These are phyloP conservation scores for Naematelia encephala DNA, from an alignment of 768 basidiomycete species.

Conservation along the genomic window DNA sequence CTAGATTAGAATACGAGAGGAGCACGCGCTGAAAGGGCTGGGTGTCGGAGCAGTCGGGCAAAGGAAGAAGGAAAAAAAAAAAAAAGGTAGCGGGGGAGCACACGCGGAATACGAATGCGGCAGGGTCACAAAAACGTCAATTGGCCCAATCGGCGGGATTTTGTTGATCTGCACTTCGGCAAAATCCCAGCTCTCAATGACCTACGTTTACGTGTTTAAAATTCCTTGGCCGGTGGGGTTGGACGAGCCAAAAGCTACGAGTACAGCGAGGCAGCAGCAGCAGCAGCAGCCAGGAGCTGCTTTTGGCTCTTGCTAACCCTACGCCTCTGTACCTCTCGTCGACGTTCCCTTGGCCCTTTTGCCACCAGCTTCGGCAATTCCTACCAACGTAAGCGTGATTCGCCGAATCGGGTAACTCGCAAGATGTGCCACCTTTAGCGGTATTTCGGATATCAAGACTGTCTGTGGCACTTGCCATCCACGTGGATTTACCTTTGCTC, in stretches of 20 bases:
- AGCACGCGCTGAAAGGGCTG: neutral
- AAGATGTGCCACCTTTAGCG: neutral
- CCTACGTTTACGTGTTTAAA: too few species aligned
- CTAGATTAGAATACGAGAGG: neutral
- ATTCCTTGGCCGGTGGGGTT: too few species aligned
- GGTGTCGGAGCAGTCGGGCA: neutral
- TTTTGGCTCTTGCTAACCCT: too few species aligned
- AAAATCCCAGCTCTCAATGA: too few species aligned
- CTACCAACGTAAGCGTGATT: neutral
- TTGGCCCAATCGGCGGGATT: too few species aligned
- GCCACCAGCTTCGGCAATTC: neutral
- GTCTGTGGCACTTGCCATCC: neutral
- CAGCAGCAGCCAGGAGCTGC: too few species aligned
- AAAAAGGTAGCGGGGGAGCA: neutral
- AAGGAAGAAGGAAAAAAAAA: neutral
- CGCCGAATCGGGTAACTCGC: neutral
- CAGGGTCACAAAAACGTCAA: too few species aligned
- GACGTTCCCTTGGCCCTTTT: neutral
- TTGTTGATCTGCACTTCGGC: too few species aligned
- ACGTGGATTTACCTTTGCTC: neutral
- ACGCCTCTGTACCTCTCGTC: neutral
- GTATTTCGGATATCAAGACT: neutral
- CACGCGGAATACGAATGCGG: too few species aligned
- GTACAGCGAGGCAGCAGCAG: too few species aligned
- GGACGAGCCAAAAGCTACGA: too few species aligned